Percentiles rank a stretch among this genome's conserved stretches.
phyloP scores from a whole-genome alignment of 495 filamentous ascomycete genomes.

The Neurospora pannonica region DNA sequence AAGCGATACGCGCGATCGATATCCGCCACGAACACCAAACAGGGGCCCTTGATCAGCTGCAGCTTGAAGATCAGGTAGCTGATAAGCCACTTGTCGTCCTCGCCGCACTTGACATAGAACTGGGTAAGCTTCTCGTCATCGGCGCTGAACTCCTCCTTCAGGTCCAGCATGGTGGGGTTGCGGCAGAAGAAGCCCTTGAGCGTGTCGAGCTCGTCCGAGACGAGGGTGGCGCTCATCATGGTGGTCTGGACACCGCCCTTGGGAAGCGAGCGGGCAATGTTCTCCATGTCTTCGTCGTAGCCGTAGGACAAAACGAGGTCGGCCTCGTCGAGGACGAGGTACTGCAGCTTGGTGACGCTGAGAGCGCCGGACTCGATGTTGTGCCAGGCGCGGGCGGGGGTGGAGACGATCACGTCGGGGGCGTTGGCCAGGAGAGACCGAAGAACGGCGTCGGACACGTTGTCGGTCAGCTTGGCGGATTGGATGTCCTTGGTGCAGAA shows the following conservation, averaged over 20 bases:
- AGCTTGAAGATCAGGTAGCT: constrained; percentile 92
- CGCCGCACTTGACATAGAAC: constrained; percentile 80
- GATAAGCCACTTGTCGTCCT: constrained; percentile 95
- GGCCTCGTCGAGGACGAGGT: constrained; percentile 90
- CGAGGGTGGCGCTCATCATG: constrained; percentile 85
- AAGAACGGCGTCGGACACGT: constrained; percentile 78
- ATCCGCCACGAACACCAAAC: constrained; percentile 87
- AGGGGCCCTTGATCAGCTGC: constrained; percentile 88
- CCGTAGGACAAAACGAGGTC: constrained; percentile 93
- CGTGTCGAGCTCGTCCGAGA: constrained; percentile 75
- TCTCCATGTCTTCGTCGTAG: constrained; percentile 81
- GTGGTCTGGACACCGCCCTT: constrained; percentile 75
- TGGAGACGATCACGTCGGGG: constrained; percentile 84
- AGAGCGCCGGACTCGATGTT: constrained; percentile 63
- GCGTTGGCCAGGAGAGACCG: constrained; percentile 75
- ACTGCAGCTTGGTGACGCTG: constrained; percentile 56
- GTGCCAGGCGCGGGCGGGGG: constrained; percentile 64
- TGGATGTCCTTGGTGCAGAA: constrained; percentile 81
- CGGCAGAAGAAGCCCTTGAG: constrained; percentile 82
- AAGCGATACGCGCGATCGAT: constrained; percentile 89
- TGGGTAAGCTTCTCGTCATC: constrained; percentile 69
- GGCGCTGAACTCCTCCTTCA: constrained; percentile 59
- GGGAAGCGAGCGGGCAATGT: constrained; percentile 63
- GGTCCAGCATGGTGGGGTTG: constrained; percentile 62
- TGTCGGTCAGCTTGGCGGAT: constrained; percentile 76